Conservation (phyloP, 169 alveolate genomes). For the Sarcocystis neurona region DNA sequence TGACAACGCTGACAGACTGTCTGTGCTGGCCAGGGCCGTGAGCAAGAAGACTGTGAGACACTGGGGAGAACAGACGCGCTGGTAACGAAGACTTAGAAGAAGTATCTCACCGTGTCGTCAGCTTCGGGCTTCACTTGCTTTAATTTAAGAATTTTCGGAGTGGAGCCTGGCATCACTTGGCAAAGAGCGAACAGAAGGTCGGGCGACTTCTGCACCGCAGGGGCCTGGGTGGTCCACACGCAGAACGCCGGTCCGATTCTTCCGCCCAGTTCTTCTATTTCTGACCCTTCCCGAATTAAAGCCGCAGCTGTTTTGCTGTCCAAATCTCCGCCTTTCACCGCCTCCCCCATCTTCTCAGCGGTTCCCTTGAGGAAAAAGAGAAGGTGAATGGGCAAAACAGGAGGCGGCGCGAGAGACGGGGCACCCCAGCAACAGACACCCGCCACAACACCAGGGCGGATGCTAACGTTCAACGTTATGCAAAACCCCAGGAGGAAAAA, state of each 20-base stretch:
- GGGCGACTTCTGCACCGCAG: slow-evolving; percentile 85
- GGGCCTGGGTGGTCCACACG: slow-evolving; percentile 89
- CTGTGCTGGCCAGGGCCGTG: no score
- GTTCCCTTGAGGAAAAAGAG: background rate
- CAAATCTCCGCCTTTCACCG: background rate
- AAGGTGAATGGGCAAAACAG: background rate
- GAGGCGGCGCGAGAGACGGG: background rate
- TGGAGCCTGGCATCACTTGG: slow-evolving; percentile 87
- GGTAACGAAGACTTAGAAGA: background rate
- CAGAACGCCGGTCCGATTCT: slow-evolving; percentile 14
- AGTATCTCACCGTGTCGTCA: slow-evolving; percentile 26
- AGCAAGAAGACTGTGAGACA: no score
- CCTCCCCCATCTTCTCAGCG: background rate
- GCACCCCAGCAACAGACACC: no score
- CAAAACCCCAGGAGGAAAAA: background rate
- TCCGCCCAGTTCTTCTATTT: background rate
- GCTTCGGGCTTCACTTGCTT: slow-evolving; percentile 85
- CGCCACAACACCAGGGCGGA: no score
- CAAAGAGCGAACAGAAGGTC: slow-evolving; percentile 88
- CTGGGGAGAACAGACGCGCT: background rate
- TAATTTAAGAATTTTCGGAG: slow-evolving; percentile 72
- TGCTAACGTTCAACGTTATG: no score
- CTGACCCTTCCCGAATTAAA: slow-evolving; percentile 15
- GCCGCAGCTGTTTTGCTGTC: slow-evolving; percentile 32
- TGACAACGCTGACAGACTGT: no score